Evolutionary conservation across 1,284 basidiomycete species (phyloP).

Genomic region (Microbotryum silenes-acaulis): DNA sequence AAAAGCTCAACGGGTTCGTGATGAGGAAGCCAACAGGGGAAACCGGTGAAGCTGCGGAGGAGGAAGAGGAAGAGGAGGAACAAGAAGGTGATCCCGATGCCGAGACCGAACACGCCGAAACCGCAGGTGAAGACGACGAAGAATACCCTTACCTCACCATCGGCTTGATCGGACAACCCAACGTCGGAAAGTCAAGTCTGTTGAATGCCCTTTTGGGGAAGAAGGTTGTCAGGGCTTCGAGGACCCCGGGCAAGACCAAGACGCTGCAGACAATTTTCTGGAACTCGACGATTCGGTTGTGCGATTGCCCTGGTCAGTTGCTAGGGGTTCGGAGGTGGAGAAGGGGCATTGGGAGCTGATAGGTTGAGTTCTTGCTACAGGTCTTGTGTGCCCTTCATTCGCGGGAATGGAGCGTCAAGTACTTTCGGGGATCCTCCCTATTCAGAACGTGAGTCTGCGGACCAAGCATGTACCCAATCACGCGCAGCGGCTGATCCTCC

Average conservation of each 20-base stretch:
- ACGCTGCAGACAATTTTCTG: constrained; percentile 66
- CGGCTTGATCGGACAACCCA: constrained; percentile 82
- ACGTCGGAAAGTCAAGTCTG: constrained; percentile 85
- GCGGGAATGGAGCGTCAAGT: constrained; percentile 48
- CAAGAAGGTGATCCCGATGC: background rate
- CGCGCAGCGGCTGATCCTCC: background rate
- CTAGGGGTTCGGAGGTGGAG: constrained; percentile 51
- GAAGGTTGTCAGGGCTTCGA: constrained; percentile 73
- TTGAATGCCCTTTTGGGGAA: constrained; percentile 80
- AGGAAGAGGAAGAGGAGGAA: constrained; percentile 1
- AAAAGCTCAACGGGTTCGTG: background rate
- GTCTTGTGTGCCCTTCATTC: constrained; percentile 38
- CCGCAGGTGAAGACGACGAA: constrained; percentile 9
- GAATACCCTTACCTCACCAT: constrained; percentile 55
- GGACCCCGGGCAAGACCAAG: constrained; percentile 72
- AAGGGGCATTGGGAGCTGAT: constrained; percentile 34
- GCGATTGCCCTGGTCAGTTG: constrained; percentile 60
- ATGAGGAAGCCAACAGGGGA: constrained; percentile 15
- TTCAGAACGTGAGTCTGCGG: constrained; percentile 62
- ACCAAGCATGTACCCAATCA: too few relatives aligned
- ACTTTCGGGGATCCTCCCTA: constrained; percentile 72
- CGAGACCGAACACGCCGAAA: constrained; percentile 2
- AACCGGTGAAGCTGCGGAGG: constrained; percentile 35
- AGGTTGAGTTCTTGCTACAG: too few relatives aligned
- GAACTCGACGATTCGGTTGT: constrained; percentile 68